Conservation (phyloP, 1,284 basidiomycete species). For the Clitocybe nebularis region DNA sequence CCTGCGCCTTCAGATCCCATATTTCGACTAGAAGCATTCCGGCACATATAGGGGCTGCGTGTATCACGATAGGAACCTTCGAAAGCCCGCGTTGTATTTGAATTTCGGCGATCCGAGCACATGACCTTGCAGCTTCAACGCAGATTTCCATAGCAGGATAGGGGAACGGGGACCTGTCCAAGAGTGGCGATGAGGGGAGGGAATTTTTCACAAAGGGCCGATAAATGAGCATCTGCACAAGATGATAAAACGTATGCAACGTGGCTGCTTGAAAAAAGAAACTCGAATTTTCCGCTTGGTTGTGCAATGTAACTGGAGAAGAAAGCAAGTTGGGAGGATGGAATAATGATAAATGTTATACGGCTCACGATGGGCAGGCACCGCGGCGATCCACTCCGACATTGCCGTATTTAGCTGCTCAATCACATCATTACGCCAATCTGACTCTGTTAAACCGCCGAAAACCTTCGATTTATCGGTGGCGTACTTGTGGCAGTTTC, state of each 20-base stretch:
- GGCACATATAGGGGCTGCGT: slow-evolving; percentile 40
- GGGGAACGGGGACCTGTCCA: slow-evolving; percentile 19
- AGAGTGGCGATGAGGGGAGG: slow-evolving; percentile 21
- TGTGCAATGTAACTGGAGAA: slow-evolving; percentile 61
- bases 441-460: slow-evolving; percentile 34
- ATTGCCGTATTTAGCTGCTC: slow-evolving; percentile 67
- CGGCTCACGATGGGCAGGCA: slow-evolving; percentile 67
- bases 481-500: slow-evolving; percentile 53
- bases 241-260: slow-evolving; percentile 68
- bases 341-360: background rate
- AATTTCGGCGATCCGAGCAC: slow-evolving; percentile 56
- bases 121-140: slow-evolving; percentile 60
- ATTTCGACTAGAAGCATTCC: slow-evolving; percentile 42
- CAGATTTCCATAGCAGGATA: slow-evolving; percentile 61
- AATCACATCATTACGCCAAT: slow-evolving; percentile 60
- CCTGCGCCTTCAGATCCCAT: slow-evolving; percentile 48
- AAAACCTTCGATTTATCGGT: slow-evolving; percentile 60
- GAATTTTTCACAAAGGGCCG: slow-evolving; percentile 76
- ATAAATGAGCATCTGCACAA: slow-evolving; percentile 69
- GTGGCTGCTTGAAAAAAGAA: slow-evolving; percentile 69
- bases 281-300: slow-evolving; percentile 46
- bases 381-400: slow-evolving; percentile 65
- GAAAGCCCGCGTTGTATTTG: slow-evolving; percentile 40
- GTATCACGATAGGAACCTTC: slow-evolving; percentile 36
- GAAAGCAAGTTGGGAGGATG: background rate